Conservation (phyloP, 352 stramenopile species). For the Phytophthora macrochlamydospora region DNA sequence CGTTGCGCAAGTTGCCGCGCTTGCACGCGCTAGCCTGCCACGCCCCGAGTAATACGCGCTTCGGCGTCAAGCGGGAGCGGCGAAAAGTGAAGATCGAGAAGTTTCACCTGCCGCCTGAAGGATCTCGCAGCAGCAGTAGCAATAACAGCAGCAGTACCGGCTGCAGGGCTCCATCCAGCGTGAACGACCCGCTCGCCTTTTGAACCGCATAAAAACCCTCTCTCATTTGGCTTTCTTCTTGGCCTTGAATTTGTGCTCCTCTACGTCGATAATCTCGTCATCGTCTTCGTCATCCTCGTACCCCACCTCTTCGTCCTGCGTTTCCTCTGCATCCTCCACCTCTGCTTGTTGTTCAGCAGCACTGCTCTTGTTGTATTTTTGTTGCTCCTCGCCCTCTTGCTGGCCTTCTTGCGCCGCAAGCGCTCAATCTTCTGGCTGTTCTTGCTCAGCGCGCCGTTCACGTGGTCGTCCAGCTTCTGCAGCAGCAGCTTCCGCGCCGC, state of each 20-base stretch:
- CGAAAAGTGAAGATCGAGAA: slow-evolving; percentile 83
- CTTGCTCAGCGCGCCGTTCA: slow-evolving; percentile 68
- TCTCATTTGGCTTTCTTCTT: slow-evolving; percentile 31
- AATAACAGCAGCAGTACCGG: slow-evolving; percentile 15
- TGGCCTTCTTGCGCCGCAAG: slow-evolving; percentile 72
- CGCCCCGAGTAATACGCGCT: slow-evolving; percentile 57
- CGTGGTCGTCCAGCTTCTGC: slow-evolving; percentile 76
- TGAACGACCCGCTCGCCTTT: slow-evolving; percentile 32
- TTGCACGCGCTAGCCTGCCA: slow-evolving; percentile 63
- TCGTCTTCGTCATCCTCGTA: slow-evolving; percentile 18
- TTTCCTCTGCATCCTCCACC: slow-evolving; percentile 17
- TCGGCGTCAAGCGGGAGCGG: slow-evolving; percentile 66
- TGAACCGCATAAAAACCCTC: slow-evolving; percentile 3
- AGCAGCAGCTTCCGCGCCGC: slow-evolving; percentile 72
- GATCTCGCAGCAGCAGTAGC: slow-evolving; percentile 49
- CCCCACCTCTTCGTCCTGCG: slow-evolving; percentile 10
- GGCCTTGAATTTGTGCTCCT: slow-evolving; percentile 41
- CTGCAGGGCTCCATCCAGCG: neutral
- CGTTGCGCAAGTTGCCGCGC: slow-evolving; percentile 62
- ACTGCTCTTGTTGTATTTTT: slow-evolving; percentile 40
- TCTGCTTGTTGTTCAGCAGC: slow-evolving; percentile 1
- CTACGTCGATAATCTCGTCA: slow-evolving; percentile 20
- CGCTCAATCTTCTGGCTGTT: slow-evolving; percentile 70
- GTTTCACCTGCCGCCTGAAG: slow-evolving; percentile 74
- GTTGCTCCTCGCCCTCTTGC: slow-evolving; percentile 53